phyloP scores from a whole-genome alignment of 179 eudicot species.

The Beta lomatogona region DNA sequence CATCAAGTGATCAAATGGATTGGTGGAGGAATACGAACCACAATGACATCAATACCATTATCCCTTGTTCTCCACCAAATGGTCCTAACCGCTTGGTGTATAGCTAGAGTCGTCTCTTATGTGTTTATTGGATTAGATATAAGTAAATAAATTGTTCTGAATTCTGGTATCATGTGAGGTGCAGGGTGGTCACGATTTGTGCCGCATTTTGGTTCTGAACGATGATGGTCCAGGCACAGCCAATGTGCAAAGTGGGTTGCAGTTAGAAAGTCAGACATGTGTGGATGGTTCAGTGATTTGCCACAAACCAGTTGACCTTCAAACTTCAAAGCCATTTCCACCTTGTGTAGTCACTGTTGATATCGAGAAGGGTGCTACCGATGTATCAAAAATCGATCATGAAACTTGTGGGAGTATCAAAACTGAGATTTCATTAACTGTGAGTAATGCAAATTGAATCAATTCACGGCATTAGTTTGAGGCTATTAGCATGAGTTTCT shows the following conservation, averaged over 20 bases:
- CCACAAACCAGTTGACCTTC: conserved; percentile 41
- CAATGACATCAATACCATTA: too few species aligned
- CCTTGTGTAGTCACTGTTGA: conserved; percentile 48
- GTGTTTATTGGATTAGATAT: not conserved
- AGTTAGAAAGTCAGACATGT: conserved; percentile 31
- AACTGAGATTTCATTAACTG: conserved; percentile 62
- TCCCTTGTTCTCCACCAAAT: too few species aligned
- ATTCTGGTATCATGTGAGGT: not conserved
- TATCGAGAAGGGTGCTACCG: conserved; percentile 59
- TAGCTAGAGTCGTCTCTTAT: too few species aligned
- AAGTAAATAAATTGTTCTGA: not conserved
- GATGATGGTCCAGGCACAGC: conserved; percentile 37
- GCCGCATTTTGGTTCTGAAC: conserved; percentile 54
- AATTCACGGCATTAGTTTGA: not conserved
- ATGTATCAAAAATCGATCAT: conserved; percentile 38
- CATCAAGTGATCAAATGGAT: too few species aligned
- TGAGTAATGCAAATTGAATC: too few species aligned
- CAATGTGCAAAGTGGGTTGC: conserved; percentile 36
- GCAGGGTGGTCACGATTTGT: conserved; percentile 45
- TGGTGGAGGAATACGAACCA: too few species aligned
- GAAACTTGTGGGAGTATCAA: conserved; percentile 49
- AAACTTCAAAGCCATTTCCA: conserved; percentile 37
- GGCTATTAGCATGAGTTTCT: not conserved
- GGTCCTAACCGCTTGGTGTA: too few species aligned
- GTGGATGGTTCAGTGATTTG: conserved; percentile 41